These are phyloP conservation scores for Emiliania huxleyi DNA, from an alignment of 78 protist genomes.

Conservation along the genomic window DNA sequence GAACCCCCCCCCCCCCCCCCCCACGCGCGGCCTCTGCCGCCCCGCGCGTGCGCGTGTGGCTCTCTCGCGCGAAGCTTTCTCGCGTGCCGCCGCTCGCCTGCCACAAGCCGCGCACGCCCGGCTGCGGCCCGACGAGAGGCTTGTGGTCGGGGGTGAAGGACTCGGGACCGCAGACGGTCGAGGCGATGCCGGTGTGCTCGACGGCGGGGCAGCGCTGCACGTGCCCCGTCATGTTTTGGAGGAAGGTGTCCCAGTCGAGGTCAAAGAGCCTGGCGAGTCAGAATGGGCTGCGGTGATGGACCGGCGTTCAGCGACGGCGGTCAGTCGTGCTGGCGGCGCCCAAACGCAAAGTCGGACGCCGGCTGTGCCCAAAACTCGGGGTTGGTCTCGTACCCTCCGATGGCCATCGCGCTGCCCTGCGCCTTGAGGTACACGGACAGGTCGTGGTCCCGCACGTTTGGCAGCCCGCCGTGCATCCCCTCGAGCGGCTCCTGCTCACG, in stretches of 20 bases:
- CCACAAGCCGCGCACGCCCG: constrained; percentile 17
- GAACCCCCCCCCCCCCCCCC: no score
- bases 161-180: constrained; percentile 44
- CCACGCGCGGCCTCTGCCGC: no score
- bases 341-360: neutral
- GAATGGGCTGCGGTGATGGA: no score
- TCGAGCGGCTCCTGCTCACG: no score
- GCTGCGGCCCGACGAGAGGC: constrained; percentile 38
- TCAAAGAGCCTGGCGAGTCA: constrained; percentile 19
- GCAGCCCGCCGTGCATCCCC: constrained; percentile 25
- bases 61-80: no score
- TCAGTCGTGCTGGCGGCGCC: no score
- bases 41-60: no score
- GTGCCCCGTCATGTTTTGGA: constrained; percentile 1
- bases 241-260: constrained; percentile 14
- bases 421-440: neutral
- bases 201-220: neutral
- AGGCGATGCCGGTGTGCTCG: neutral
- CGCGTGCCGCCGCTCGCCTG: neutral
- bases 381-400: neutral
- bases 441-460: constrained; percentile 11
- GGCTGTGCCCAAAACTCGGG: neutral
- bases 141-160: constrained; percentile 42
- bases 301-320: no score
- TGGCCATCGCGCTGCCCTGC: neutral